Conservation (phyloP, 345 rosid species). For the Eucalyptus marginata region DNA sequence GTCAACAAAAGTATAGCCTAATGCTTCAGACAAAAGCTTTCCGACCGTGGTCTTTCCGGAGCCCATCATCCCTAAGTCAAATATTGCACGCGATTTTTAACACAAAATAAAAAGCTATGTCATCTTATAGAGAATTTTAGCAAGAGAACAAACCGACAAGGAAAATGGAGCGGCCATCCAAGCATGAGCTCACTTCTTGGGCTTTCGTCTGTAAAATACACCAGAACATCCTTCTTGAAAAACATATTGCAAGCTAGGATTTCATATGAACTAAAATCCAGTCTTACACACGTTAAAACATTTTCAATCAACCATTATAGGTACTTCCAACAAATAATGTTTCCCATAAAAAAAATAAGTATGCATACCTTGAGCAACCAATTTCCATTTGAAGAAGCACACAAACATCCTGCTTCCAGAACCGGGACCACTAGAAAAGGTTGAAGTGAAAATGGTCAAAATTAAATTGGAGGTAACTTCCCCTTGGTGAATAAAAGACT, state of each 20-base stretch:
- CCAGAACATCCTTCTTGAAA: neutral
- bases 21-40: conserved; percentile 21
- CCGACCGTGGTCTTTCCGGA: conserved; percentile 44
- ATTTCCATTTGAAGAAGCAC: conserved; percentile 7
- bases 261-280: neutral
- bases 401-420: conserved; percentile 1
- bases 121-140: neutral
- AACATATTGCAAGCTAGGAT: neutral
- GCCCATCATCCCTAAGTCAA: conserved; percentile 40
- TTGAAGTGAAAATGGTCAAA: neutral
- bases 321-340: neutral
- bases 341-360: neutral
- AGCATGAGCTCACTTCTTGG: conserved; percentile 5
- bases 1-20: conserved; percentile 31
- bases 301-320: neutral
- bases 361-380: conserved; percentile 19
- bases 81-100: neutral
- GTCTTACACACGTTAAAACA: neutral
- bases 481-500: neutral
- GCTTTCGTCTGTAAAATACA: conserved; percentile 17
- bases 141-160: conserved; percentile 34
- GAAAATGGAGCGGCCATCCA: conserved; percentile 22
- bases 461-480: neutral
- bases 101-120: neutral
- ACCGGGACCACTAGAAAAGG: neutral